Percentiles rank a stretch among this genome's conserved stretches.
phyloP scores from a whole-genome alignment of 1,284 basidiomycete genomes.

The Blastosporella zonata region DNA sequence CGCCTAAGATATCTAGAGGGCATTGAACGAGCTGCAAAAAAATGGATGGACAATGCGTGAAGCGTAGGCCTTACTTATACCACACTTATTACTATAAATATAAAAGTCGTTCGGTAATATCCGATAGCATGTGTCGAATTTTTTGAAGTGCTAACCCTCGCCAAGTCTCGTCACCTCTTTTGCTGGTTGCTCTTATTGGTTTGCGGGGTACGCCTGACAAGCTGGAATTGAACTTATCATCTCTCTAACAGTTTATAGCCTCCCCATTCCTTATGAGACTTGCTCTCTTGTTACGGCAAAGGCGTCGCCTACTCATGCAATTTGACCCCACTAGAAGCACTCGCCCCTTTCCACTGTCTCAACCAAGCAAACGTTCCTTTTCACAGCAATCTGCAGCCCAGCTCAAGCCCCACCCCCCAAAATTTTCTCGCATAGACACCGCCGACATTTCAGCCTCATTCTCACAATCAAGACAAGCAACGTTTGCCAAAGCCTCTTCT shows the following conservation, averaged over 20 bases:
- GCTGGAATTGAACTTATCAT: background rate
- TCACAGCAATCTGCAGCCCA: slow-evolving; percentile 30
- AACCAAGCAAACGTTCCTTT: slow-evolving; percentile 37
- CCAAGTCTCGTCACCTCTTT: background rate
- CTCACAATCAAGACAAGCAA: slow-evolving; percentile 19
- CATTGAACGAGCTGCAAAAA: slow-evolving; percentile 67
- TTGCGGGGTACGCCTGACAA: background rate
- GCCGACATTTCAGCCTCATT: slow-evolving; percentile 22
- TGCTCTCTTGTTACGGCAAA: slow-evolving; percentile 42
- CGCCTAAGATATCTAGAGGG: slow-evolving; percentile 76
- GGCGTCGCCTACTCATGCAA: slow-evolving; percentile 59
- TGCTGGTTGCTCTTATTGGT: background rate
- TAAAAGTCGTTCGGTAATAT: slow-evolving; percentile 5
- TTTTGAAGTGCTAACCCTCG: background rate
- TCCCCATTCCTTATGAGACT: slow-evolving; percentile 44
- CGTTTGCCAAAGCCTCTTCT: slow-evolving; percentile 6
- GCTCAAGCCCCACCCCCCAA: slow-evolving; percentile 19
- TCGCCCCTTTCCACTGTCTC: slow-evolving; percentile 22
- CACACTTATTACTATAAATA: background rate
- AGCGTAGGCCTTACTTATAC: background rate
- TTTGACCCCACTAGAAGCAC: slow-evolving; percentile 36
- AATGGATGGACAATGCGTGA: slow-evolving; percentile 38
- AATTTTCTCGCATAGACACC: slow-evolving; percentile 28
- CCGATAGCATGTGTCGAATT: slow-evolving; percentile 5
- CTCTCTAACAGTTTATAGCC: background rate